Conservation (phyloP, 768 basidiomycete genomes). For the Lactarius sanguifluus region DNA sequence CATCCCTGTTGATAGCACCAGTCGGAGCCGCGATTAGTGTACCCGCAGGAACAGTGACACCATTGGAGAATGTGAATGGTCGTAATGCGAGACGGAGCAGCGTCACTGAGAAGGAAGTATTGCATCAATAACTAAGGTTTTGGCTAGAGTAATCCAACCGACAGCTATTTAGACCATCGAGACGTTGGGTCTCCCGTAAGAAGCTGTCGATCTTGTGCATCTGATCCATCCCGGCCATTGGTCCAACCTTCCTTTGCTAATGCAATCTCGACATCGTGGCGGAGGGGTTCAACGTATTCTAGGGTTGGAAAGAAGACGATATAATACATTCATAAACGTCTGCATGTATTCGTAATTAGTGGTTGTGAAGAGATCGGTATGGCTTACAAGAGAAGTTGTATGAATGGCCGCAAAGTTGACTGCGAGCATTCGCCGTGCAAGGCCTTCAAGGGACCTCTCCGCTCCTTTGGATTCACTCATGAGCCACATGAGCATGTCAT, state of each 20-base stretch:
- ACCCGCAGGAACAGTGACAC: slow-evolving; percentile 41
- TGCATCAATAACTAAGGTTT: background rate
- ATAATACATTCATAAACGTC: slow-evolving; percentile 24
- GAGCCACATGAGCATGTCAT: slow-evolving; percentile 45
- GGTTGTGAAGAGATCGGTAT: too few species aligned
- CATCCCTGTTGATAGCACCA: slow-evolving; percentile 41
- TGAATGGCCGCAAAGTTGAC: slow-evolving; percentile 43
- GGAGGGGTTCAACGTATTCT: slow-evolving; percentile 31
- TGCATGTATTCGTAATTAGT: background rate
- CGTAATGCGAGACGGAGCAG: slow-evolving; percentile 31
- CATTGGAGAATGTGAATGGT: slow-evolving; percentile 38
- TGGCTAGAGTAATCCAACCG: background rate
- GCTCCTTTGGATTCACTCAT: slow-evolving; percentile 37
- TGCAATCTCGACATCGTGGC: slow-evolving; percentile 30
- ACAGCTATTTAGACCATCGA: slow-evolving; percentile 17
- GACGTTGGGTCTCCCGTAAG: slow-evolving; percentile 31
- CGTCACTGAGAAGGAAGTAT: slow-evolving; percentile 19
- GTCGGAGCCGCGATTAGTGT: slow-evolving; percentile 39
- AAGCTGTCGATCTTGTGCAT: slow-evolving; percentile 34
- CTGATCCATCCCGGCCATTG: slow-evolving; percentile 21
- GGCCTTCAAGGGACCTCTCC: slow-evolving; percentile 35
- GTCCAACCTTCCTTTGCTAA: slow-evolving; percentile 29
- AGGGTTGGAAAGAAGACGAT: slow-evolving; percentile 30
- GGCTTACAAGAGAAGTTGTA: slow-evolving; percentile 36
- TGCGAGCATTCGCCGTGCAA: slow-evolving; percentile 37